Evolutionary conservation across 768 basidiomycete species (phyloP), one percentile per base, ranked within the genome.

Genomic region (Lyophyllum atratum): DNA sequence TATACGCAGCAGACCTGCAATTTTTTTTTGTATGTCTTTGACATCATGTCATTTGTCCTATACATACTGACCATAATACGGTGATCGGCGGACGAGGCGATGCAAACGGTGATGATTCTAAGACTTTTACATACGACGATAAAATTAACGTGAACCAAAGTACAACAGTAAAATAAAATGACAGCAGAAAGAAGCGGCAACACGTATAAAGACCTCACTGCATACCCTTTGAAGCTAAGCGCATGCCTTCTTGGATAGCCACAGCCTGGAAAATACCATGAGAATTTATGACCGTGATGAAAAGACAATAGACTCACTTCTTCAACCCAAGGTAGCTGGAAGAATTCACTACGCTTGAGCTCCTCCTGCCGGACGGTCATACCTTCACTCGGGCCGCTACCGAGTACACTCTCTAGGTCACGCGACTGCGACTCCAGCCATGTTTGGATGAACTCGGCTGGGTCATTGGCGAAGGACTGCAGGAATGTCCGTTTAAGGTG

Each of bases 381-480:
- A 25, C 89, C 90, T 61, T 92, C 90, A 37, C 85, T 87, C 2
- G 89, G 85, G 1, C 93, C 93, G 68, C 89, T 92, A 28, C 93
- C 93, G n/a, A 97, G 78, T 55, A 95, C 80, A 55, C 84, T 89
- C 73, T 95, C 93, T 43, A 98, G 71, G 72, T 98, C 95, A 14
- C 93, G 82, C 46, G 93, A 92, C 70, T 98, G 95, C 2, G 92
- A 94, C 63, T 90, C 90, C 17, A 98, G 70, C 93, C 93, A 97
- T 2, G 85, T 89, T 66, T 95, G 89, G 54, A 95, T 90, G 68
- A 98, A 91, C 60, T 80, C 78, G 6, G 86, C 78, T 8, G 95
- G 92, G 48, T 94, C 85, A 0, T 82, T 75, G 12, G 92, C 85
- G 67, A 97, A 97, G 1, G 86, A 84, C 59, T 86, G 82, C 42